Base-by-base conservation (phyloP, 441 rosid genomes). In the Caryocar brasiliense region DNA sequence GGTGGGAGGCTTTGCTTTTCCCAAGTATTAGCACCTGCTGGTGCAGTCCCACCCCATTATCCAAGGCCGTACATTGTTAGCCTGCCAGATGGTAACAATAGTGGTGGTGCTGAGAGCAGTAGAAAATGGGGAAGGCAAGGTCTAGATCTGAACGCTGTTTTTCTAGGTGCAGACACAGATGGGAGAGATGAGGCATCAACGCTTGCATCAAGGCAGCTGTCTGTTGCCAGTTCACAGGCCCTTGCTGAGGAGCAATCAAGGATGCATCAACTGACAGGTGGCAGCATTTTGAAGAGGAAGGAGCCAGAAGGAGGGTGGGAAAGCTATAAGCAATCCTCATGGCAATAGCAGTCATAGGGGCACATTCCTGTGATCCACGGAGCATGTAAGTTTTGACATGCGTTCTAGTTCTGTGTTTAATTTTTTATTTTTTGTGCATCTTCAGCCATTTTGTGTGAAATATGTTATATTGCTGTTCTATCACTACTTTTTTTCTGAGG, bases 281-380 rank as follows among this genome's bases (percentile, higher is more conserved):
- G n/a, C n/a, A n/a, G n/a, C n/a, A n/a, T n/a, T n/a, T n/a, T n/a
- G n/a, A 82, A 71, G 76, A 82, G 83, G 64, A 82, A 77, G 51
- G 90, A 82, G 45, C 86, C 86, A 2, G 90, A 79, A 4, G 90
- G 86, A 14, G 90, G 90, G 33, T 75, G 83, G 83, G 90, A 82
- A 60, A 80, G 75, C 34, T 77, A 73, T 63, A 77, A 59, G 69
- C 83, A 78, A 19, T 58, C 74, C 21, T 61, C 81, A 30, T 82
- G 85, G 90, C 90, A 71, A 61, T 77, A 75, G 75, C n/a, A n/a
- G n/a, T n/a, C 21, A 40, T 11, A 23, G 35, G 63, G 44, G 57
- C 52, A 35, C 50, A 61, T 40, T 58, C 64, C 61, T 36, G 59
- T 57, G 65, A 58, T 65, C 70, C 54, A 25, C 60, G 21, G 51